These are phyloP conservation scores for Metarhizium rileyi DNA, from an alignment of 2,329 filamentous ascomycete species.

Conservation along the genomic window DNA sequence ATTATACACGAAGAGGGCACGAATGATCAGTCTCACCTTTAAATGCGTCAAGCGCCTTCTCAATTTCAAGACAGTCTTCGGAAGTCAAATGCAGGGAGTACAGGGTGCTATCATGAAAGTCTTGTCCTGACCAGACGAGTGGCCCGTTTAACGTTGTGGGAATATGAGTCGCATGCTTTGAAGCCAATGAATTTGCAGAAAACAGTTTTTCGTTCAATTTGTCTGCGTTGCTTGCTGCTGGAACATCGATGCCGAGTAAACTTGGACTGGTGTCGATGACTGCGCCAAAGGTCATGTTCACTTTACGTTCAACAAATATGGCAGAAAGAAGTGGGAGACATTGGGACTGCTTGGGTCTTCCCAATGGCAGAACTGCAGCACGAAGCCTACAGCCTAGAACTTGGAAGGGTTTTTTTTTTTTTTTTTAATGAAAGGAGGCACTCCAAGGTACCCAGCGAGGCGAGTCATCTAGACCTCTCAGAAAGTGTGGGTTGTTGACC, in stretches of 20 bases:
- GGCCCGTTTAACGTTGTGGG: conserved; percentile 10
- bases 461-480: neutral
- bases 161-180: neutral
- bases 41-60: neutral
- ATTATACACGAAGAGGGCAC: no score
- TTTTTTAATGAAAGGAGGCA: neutral
- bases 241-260: neutral
- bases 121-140: conserved; percentile 16
- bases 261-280: neutral
- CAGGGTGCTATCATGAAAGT: conserved; percentile 10
- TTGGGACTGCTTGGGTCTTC: neutral
- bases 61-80: neutral
- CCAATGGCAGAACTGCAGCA: neutral
- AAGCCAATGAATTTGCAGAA: neutral
- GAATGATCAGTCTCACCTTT: neutral
- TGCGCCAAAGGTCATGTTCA: neutral
- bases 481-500: neutral
- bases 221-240: neutral
- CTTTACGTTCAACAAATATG: neutral
- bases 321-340: neutral
- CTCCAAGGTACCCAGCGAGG: neutral
- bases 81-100: conserved; percentile 12
- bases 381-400: neutral
- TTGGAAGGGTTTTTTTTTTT: neutral
- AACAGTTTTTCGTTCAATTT: neutral